Conservation (phyloP, 2,329 filamentous ascomycete genomes). For the Dactylellina cionopaga region DNA sequence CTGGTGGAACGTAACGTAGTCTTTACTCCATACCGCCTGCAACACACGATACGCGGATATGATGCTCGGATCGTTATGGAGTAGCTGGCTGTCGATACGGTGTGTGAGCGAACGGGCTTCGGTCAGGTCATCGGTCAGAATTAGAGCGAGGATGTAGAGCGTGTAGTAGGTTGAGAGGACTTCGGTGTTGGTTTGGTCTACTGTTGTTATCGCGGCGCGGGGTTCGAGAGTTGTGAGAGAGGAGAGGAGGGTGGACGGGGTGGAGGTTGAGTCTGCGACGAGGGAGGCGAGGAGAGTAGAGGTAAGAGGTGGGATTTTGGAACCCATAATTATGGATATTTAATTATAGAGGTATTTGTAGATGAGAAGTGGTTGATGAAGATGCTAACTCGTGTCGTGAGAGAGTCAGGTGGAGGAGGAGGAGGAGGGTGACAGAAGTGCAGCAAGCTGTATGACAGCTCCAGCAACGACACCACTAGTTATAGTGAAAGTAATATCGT, state of each 20-base stretch:
- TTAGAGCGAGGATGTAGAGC: slow-evolving; percentile 54
- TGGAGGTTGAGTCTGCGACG: slow-evolving; percentile 22
- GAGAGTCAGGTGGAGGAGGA: neutral
- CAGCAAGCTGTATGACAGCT: slow-evolving; percentile 28
- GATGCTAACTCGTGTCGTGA: neutral
- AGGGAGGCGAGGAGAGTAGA: slow-evolving; percentile 24
- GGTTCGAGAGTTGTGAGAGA: slow-evolving; percentile 35
- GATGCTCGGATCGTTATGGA: slow-evolving; percentile 53
- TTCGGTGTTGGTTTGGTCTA: slow-evolving; percentile 48
- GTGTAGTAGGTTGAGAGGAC: slow-evolving; percentile 56
- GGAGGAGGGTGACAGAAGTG: slow-evolving; percentile 38
- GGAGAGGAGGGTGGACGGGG: slow-evolving; percentile 18
- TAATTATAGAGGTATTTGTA: neutral
- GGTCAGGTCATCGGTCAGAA: slow-evolving; percentile 55
- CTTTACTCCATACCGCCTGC: slow-evolving; percentile 54
- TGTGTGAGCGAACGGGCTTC: slow-evolving; percentile 56
- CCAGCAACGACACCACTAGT: too few relatives aligned
- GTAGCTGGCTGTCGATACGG: slow-evolving; percentile 54
- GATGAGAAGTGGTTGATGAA: neutral
- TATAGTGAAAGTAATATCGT: too few relatives aligned
- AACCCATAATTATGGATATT: slow-evolving; percentile 24
- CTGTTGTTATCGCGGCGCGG: slow-evolving; percentile 40
- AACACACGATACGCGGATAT: slow-evolving; percentile 54
- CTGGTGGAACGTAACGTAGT: slow-evolving; percentile 54
- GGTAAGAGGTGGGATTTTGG: slow-evolving; percentile 37